Evolutionary conservation across 805 yeast species (phyloP), one percentile per base, ranked within the genome.

Genomic region (Zygosaccharomyces rouxii): DNA sequence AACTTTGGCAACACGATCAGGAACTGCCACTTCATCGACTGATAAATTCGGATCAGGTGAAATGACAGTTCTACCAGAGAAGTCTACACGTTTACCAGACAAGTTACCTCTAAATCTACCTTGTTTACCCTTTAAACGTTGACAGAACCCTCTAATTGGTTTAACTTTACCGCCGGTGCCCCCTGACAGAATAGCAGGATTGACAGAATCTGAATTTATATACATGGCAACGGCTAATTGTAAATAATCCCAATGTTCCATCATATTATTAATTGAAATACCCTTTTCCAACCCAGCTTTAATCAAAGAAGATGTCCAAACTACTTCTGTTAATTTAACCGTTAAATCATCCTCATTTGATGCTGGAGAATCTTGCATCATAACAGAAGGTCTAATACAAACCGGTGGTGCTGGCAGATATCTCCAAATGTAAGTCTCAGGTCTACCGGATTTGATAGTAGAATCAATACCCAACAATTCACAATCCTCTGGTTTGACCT

Each of bases 241-340:
- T 55, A 94, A 71, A 64, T 88, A 94, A 63, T 94, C 99, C 99
- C 99, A 94, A 63, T 94, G 99, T 63, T 92, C 98, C 97, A 94
- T 90, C 69, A 94, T 75, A 60, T 88, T 88, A 55, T 89, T 87
- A 61, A 95, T 83, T 13, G 97, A 81, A 53, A 92, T 87, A 50
- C 99, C 99, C 64, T 89, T 92, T 54, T 90, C 96, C 45, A 94
- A 80, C 51, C 97, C 99, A 0, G 97, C 96, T 56, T 89, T 79
- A 59, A 94, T 94, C 71, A 90, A 76, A 4, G 96, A 84, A n/a
- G 94, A 84, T 1, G 96, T 89, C 95, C 96, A 92, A 23, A 90
- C 98, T 53, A 94, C 88, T 70, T 94, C 99, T 0, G 98, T 89
- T 50, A 94, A 73, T 64, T 94, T 94, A 28, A 90, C 97, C 0